Evolutionary conservation across 2,329 filamentous ascomycete species (phyloP), one percentile per base, ranked within the genome.

Genomic region (Thyridium curvatum): DNA sequence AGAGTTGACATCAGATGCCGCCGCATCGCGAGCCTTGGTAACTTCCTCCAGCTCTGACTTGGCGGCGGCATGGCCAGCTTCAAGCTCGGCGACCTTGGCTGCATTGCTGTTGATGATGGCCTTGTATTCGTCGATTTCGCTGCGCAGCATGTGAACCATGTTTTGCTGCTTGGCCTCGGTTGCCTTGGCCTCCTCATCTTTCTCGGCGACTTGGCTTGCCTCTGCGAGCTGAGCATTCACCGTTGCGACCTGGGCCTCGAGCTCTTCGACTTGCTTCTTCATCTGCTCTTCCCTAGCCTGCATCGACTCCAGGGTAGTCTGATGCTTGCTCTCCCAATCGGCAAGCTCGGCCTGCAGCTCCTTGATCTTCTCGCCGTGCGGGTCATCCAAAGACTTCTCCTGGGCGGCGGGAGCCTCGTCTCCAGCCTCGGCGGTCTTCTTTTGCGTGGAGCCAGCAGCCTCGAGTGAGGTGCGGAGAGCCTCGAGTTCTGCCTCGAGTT

Each of bases 121-220:
- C 63, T 86, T 90, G 64, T 94, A 89, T 54, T 88, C 81, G 37
- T 90, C 80, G 38, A 96, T 82, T 55, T 94, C 83, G 42, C 65
- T 72, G 45, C 85, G 84, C 32, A 96, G 63, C 33, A 69, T 69
- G 29, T 69, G 65, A 28, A 86, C 65, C 35, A 82, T 64, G 29
- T 74, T 69, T 41, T 82, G 66, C 44, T 86, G 79, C 53, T 74
- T 72, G 31, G 60, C 59, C 29, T 73, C 62, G 3, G 60, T 65
- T 43, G 78, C 73, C 39, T 60, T 62, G 21, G 72, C 64, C 17
- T 75, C 58, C 2, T 66, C 61, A 7, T 61, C 62, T 12, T 59
- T 61, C 10, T 42, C 46, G 12, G 46, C 42, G 9, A 53, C 61
- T 37, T 66, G 63, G 10, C 69, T 41, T 21, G 32, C 64, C 15